Conservation (phyloP, 345 rosid species). For the Nephelium lappaceum region DNA sequence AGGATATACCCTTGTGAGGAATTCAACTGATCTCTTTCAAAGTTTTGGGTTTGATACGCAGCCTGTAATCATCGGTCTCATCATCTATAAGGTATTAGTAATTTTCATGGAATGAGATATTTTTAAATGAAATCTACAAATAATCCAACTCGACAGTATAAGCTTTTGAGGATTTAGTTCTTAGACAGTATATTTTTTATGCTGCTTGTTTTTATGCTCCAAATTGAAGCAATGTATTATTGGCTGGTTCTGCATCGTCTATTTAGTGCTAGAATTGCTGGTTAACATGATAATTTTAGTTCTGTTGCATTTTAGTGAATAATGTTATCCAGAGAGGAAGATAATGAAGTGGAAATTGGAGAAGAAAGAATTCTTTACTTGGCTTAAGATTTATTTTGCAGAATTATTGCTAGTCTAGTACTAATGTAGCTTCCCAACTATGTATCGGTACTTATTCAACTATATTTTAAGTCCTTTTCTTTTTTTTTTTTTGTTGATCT, state of each 20-base stretch:
- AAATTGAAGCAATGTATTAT: not conserved
- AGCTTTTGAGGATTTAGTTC: not conserved
- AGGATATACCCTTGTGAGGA: constrained; percentile 98
- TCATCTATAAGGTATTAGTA: constrained; percentile 84
- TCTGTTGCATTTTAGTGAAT: not conserved
- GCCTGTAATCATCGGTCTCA: constrained; percentile 90
- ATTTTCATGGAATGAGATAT: not conserved
- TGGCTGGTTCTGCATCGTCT: not conserved
- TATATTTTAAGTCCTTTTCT: not conserved
- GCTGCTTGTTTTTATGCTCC: not conserved
- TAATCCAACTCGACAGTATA: not conserved
- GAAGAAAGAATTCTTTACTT: not conserved
- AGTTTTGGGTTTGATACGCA: constrained; percentile 98
- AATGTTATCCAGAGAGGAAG: not conserved
- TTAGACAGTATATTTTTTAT: no score
- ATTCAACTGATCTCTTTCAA: constrained; percentile 86
- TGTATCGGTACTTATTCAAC: not conserved
- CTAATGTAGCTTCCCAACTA: not conserved
- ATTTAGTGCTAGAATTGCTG: not conserved
- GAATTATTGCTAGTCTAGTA: not conserved
- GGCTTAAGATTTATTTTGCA: not conserved
- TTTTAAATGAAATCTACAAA: not conserved
- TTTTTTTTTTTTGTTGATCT: not conserved
- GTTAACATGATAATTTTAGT: not conserved
- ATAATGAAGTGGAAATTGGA: not conserved